A percentile compares a stretch with the other conserved stretches of the same genome.
Conservation (phyloP, 371 early-diverging fungal species). For the Mucor circinelloides region DNA sequence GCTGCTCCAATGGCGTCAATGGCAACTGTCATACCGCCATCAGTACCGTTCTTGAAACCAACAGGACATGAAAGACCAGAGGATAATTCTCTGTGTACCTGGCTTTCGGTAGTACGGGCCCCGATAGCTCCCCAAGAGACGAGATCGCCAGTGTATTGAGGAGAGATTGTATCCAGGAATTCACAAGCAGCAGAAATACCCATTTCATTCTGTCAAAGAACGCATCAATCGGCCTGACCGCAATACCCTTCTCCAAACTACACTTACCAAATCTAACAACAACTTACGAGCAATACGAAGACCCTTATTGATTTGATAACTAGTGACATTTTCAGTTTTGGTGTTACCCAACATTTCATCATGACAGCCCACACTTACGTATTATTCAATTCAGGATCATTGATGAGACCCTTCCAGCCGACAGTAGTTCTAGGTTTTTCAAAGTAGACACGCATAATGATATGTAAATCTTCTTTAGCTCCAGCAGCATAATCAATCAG, state of each 20-base stretch:
- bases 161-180: conserved; percentile 92
- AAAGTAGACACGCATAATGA: conserved; percentile 94
- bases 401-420: conserved; percentile 95
- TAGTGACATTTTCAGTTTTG: conserved; percentile 4
- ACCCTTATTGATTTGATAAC: conserved; percentile 91
- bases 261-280: conserved; percentile 54
- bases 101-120: conserved; percentile 92
- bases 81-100: conserved; percentile 93
- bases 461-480: conserved; percentile 21
- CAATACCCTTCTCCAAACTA: neutral
- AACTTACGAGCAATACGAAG: conserved; percentile 83
- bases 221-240: no score
- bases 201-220: conserved; percentile 54
- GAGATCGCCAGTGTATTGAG: conserved; percentile 91
- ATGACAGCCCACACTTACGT: neutral
- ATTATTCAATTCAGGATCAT: conserved; percentile 24
- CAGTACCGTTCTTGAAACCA: conserved; percentile 95
- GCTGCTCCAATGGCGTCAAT: conserved; percentile 93
- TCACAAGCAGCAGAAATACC: conserved; percentile 91
- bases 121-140: conserved; percentile 96
- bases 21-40: conserved; percentile 87
- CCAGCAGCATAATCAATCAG: neutral
- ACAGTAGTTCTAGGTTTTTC: conserved; percentile 95
- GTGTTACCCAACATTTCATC: neutral
- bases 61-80: conserved; percentile 93